phyloP scores from a whole-genome alignment of 1,284 basidiomycete genomes.

The Marasmius tenuissimus region DNA sequence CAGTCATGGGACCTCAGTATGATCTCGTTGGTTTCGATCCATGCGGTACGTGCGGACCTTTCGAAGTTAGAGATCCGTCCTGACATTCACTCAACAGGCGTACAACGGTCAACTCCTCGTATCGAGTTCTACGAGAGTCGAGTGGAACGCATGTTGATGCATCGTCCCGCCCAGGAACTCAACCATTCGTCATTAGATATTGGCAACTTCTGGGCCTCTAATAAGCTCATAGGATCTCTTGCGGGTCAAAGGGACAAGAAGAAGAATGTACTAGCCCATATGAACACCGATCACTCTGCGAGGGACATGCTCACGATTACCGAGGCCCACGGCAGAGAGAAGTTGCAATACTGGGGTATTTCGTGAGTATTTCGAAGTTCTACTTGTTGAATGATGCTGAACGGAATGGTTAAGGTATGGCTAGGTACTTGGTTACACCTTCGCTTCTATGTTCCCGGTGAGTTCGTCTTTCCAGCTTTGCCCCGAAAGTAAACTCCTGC shows the following conservation, averaged over 20 bases:
- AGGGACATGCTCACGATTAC: constrained; percentile 51
- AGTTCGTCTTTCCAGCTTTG: neutral
- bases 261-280: constrained; percentile 32
- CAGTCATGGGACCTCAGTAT: constrained; percentile 41
- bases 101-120: constrained; percentile 32
- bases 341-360: constrained; percentile 57
- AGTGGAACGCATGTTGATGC: constrained; percentile 31
- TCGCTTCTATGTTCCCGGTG: too few species aligned
- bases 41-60: constrained; percentile 20
- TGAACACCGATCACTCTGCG: constrained; percentile 45
- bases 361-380: constrained; percentile 32
- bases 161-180: constrained; percentile 17
- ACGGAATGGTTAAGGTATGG: neutral
- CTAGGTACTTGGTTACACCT: too few species aligned
- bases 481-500: too few species aligned
- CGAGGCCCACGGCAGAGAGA: constrained; percentile 40
- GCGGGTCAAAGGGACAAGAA: constrained; percentile 25
- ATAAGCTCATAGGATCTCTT: constrained; percentile 27
- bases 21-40: constrained; percentile 55
- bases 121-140: constrained; percentile 31
- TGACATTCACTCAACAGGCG: constrained; percentile 18
- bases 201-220: constrained; percentile 28
- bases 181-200: constrained; percentile 23
- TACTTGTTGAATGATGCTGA: neutral
- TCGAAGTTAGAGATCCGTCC: neutral